Evolutionary conservation across 2,329 filamentous ascomycete genomes (phyloP).

Genomic region (Microdochium bolleyi): DNA sequence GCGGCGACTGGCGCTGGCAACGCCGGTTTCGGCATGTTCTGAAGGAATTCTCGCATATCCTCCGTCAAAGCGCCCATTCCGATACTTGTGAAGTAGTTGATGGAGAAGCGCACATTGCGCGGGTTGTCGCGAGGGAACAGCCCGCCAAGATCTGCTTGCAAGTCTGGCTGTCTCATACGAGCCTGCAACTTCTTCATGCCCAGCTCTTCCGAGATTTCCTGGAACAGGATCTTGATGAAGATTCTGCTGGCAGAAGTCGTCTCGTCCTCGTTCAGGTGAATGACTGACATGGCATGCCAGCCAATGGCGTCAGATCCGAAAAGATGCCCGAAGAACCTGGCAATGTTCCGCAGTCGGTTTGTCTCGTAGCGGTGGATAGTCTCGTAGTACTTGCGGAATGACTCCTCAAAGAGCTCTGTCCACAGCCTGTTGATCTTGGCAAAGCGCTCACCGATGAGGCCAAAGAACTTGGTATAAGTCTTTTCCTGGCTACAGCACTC

Average conservation of each 20-base stretch:
- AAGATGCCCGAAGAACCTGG: constrained; percentile 88
- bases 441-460: constrained; percentile 87
- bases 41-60: constrained; percentile 84
- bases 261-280: constrained; percentile 93
- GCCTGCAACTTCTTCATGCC: constrained; percentile 74
- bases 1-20: constrained; percentile 57
- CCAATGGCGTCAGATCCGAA: constrained; percentile 81
- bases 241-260: constrained; percentile 95
- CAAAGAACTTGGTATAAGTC: constrained; percentile 97
- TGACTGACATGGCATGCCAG: constrained; percentile 79
- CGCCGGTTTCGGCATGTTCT: constrained; percentile 81
- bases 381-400: constrained; percentile 90
- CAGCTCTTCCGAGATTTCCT: constrained; percentile 80
- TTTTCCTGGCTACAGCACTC: constrained; percentile 96
- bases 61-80: constrained; percentile 93
- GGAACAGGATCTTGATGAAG: constrained; percentile 96
- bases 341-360: constrained; percentile 89
- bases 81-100: constrained; percentile 99
- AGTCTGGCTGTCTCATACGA: constrained; percentile 67
- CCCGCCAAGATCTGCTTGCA: constrained; percentile 72
- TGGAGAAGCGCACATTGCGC: constrained; percentile 87
- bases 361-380: constrained; percentile 97
- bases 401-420: constrained; percentile 85
- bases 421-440: constrained; percentile 93
- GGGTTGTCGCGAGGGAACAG: constrained; percentile 87